These are phyloP conservation scores for Fraxinus quadrangulata DNA, from an alignment of 257 asterid species.

Conservation along the genomic window DNA sequence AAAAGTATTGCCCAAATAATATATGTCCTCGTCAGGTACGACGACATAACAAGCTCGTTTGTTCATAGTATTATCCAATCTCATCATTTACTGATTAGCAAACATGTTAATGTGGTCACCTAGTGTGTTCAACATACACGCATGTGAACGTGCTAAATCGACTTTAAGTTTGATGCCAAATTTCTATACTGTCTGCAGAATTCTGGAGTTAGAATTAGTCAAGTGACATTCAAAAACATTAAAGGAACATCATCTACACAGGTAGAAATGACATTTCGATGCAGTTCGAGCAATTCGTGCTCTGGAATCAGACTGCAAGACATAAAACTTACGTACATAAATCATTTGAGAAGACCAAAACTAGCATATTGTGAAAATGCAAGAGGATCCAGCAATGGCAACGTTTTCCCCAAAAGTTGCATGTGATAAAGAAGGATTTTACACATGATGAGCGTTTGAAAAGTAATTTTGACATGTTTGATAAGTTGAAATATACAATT, in stretches of 20 bases:
- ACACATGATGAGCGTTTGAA: not conserved
- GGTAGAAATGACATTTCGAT: slow-evolving; percentile 60
- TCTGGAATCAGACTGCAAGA: slow-evolving; percentile 59
- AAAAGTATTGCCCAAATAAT: slow-evolving; percentile 59
- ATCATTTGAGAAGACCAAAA: slow-evolving; percentile 39
- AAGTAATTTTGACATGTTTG: no score
- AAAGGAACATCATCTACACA: slow-evolving; percentile 73
- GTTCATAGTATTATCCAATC: no score
- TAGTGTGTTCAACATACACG: no score
- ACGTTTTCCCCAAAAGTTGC: slow-evolving; percentile 62
- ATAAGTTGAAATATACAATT: no score
- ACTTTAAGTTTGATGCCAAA: not conserved
- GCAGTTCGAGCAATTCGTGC: slow-evolving; percentile 63
- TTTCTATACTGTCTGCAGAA: slow-evolving; percentile 29
- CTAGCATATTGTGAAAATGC: slow-evolving; percentile 58
- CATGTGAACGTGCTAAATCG: not conserved
- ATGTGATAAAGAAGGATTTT: slow-evolving; percentile 9
- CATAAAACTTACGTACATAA: slow-evolving; percentile 45
- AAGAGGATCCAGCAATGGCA: slow-evolving; percentile 43
- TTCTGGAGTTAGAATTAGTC: slow-evolving; percentile 69
- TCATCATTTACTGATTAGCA: no score
- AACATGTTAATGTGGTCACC: no score
- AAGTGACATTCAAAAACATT: slow-evolving; percentile 55
- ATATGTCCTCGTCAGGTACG: slow-evolving; percentile 60
- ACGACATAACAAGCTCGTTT: not conserved